Evolutionary conservation across 306 rosid genomes (phyloP), one percentile per base, ranked within the genome.

Genomic region (Quillaja saponaria): DNA sequence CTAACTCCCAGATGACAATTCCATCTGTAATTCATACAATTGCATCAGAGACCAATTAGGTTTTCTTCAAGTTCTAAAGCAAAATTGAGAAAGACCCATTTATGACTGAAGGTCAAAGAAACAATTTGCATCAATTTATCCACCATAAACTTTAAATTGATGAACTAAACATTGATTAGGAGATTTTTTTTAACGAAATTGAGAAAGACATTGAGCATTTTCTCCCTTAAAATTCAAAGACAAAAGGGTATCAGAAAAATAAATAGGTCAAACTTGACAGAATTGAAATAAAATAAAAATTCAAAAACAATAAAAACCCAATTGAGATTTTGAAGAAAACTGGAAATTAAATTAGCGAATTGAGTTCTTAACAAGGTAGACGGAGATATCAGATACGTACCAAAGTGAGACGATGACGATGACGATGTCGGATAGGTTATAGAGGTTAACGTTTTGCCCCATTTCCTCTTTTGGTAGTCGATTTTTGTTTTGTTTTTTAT

Each of bases 1-100:
- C 84, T 76, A 81, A 74, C 68, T 71, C 76, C 76, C 80, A 11
- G 54, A 64, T 17, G 61, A 40, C 3, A 61, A 20, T 40, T 44
- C 31, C 58, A 78, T 71, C 85, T 67, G 77, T 45, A 61, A 64
- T 76, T 75, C 55, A 75, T 5, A 75, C 67, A 76, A 52, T 67
- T 13, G 34, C 65, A 53, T 85, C 77, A 78, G 72, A 55, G 55
- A 47, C 63, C 45, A 21, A 44, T 25, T 18, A 21, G 11, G 18
- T 6, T 7, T 7, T 37, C 28, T 48, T 39, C 5, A 39, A 10
- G 19, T 46, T 12, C 35, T 18, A 5, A 46, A 50, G 9, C 28
- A 13, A 69, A 72, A 5, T 8, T 39, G 13, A 10, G 20, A 33
- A 52, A 14, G 55, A 31, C 55, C 61, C 42, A 66, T 31, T 13